Conservation (phyloP, 2,329 filamentous ascomycete species). For the Lasiodiplodia theobromae region DNA sequence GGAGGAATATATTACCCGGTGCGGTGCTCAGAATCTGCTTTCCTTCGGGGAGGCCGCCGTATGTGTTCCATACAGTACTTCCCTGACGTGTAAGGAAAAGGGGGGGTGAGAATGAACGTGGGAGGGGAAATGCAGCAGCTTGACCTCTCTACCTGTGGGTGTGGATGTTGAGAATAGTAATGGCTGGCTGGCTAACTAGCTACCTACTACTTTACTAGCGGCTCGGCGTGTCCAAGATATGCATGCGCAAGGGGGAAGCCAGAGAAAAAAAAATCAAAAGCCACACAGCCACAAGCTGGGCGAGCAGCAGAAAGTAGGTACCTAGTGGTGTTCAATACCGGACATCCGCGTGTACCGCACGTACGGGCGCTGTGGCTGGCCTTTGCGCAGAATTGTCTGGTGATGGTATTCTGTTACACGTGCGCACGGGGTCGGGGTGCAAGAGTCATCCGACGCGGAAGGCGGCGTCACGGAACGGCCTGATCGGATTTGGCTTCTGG, state of each 20-base stretch:
- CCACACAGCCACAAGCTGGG: not conserved
- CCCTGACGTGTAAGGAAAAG: too few relatives aligned
- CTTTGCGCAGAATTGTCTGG: not conserved
- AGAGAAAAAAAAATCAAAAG: not conserved
- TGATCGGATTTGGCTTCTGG: conserved; percentile 1
- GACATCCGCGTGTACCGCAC: not conserved
- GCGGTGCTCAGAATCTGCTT: too few relatives aligned
- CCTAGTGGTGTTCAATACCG: not conserved
- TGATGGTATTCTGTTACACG: not conserved
- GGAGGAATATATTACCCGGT: too few relatives aligned
- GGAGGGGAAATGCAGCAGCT: not conserved
- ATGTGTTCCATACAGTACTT: too few relatives aligned
- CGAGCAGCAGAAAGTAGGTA: not conserved
- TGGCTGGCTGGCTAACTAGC: not conserved
- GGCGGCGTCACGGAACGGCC: not conserved
- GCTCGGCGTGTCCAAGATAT: not conserved
- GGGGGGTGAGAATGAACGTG: too few relatives aligned
- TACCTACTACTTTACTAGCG: not conserved
- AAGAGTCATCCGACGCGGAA: not conserved
- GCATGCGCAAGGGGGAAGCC: not conserved
- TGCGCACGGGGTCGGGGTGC: not conserved
- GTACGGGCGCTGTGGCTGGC: not conserved
- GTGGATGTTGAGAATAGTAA: not conserved
- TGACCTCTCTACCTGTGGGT: not conserved
- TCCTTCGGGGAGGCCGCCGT: too few relatives aligned